Evolutionary conservation across 2,329 filamentous ascomycete genomes (phyloP).

Genomic region (Macrophomina pseudophaseolina): DNA sequence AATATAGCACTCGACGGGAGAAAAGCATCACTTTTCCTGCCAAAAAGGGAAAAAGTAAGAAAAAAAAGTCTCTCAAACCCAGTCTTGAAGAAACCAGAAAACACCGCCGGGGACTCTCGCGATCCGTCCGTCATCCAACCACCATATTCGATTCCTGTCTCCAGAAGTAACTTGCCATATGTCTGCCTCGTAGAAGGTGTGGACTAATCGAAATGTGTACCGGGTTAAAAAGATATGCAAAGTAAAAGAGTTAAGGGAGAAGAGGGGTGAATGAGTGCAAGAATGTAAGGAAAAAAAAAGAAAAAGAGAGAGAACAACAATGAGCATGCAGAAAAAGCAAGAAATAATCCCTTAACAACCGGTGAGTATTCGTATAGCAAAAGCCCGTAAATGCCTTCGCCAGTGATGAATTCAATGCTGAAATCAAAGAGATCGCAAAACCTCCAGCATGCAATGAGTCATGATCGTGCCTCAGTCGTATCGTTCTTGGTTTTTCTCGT

Average conservation of each 20-base stretch:
- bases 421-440: neutral
- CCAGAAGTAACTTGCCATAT: neutral
- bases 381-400: constrained; percentile 12
- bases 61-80: constrained; percentile 4
- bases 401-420: neutral
- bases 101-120: constrained; percentile 8
- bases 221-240: constrained; percentile 5
- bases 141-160: constrained; percentile 12
- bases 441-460: constrained; percentile 15
- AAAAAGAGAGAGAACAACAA: neutral
- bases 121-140: constrained; percentile 12
- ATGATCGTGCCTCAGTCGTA: constrained; percentile 10
- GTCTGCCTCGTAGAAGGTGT: neutral
- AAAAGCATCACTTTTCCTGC: constrained; percentile 18
- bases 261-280: neutral
- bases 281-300: neutral
- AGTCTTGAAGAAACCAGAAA: constrained; percentile 19
- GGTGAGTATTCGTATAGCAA: neutral
- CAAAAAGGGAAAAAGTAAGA: neutral
- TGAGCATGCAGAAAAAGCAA: neutral
- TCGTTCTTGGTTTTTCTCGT: constrained; percentile 2
- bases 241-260: neutral
- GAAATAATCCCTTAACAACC: neutral
- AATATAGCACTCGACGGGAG: neutral
- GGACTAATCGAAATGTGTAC: constrained; percentile 17